Percentiles rank a stretch among this genome's conserved stretches.
These are phyloP conservation scores for Schoenoplectus tabernaemontani DNA, from an alignment of 202 grass and related monocot genomes.

Conservation along the genomic window DNA sequence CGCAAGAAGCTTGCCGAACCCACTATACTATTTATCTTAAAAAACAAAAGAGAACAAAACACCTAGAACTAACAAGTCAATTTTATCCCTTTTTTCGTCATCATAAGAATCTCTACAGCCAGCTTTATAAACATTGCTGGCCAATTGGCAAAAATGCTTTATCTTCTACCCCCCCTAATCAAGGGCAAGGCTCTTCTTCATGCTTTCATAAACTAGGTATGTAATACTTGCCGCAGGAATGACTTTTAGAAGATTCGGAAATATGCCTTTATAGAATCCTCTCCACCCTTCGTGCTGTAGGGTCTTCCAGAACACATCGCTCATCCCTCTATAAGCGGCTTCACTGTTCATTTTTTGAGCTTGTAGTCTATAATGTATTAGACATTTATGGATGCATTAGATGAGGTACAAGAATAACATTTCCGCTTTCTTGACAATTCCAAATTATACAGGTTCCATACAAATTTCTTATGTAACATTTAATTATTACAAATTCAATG, in stretches of 20 bases:
- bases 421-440: background rate
- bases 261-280: constrained; percentile 95
- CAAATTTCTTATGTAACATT: background rate
- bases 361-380: constrained; percentile 79
- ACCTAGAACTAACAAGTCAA: constrained; percentile 49
- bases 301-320: constrained; percentile 90
- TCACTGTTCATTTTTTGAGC: constrained; percentile 66
- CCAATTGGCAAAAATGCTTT: constrained; percentile 33
- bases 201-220: constrained; percentile 81
- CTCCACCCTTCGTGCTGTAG: constrained; percentile 61
- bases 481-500: background rate
- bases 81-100: constrained; percentile 39
- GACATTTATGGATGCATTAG: constrained; percentile 18
- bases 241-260: constrained; percentile 95
- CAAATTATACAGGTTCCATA: background rate
- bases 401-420: background rate
- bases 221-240: constrained; percentile 97
- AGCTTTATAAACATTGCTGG: constrained; percentile 59
- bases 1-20: background rate
- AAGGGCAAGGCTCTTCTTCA: constrained; percentile 95
- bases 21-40: constrained; percentile 15
- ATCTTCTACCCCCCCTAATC: too few species aligned
- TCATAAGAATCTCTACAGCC: constrained; percentile 62
- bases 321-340: constrained; percentile 75
- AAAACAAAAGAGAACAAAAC: background rate